Evolutionary conservation across 108 stramenopile species (phyloP), one percentile per base, ranked within the genome.

Genomic region (Nitzschia palea): DNA sequence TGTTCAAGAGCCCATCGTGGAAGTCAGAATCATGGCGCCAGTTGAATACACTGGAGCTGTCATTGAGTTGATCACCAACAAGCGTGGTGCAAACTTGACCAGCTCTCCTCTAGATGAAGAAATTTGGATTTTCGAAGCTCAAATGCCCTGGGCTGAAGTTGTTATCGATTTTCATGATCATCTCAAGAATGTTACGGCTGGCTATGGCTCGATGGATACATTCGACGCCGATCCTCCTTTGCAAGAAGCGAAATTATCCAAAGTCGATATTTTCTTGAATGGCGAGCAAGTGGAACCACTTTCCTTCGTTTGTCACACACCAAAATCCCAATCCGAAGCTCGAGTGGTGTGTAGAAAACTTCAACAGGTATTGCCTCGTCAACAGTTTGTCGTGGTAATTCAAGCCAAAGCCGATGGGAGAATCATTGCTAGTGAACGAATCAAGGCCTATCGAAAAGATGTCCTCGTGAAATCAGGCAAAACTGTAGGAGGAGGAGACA

Each of bases 381-480:
- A 99, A 64, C 98, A 98, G 73, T 99, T 99, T 66, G 91, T 95
- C 27, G 95, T 94, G 10, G 94, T 96, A 40, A 98, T 99, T 60
- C 99, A 99, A 71, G 99, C 97, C 10, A 93, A 92, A 66, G 94
- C 94, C 1, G 95, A 90, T 34, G 81, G 77, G 0, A 96, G 91
- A 73, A 83, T 95, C 14, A 70, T 77, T 53, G 95, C 95, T 1
- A 84, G 88, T 36, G 86, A 87, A 48, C 71, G 92, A 20, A 96
- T 99, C 53, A 59, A 82, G 42, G 94, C 98, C 4, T 96, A 93
- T 66, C 78, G 98, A 44, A 99, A 99, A 68, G 98, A 99, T 68
- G 99, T 99, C 0, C 70, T 98, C 42, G 90, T 89, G 4, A 98
- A 88, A 40, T 89, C 83, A 18, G 91, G 90, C 2, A 99, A 99